Base-by-base conservation (phyloP, 768 basidiomycete genomes). In the Boletus reticuloceps region DNA sequence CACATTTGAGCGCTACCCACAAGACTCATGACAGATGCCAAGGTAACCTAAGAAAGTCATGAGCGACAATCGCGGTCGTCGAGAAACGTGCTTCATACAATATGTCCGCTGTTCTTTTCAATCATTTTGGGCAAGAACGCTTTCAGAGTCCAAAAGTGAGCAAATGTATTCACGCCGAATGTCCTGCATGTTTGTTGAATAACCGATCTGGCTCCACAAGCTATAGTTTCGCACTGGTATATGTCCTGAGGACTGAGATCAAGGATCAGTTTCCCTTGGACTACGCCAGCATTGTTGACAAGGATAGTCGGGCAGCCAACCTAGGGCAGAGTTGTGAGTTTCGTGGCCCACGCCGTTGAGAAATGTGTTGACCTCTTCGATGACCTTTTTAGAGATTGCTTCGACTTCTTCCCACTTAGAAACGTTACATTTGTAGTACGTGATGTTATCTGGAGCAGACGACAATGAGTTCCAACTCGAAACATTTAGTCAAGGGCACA, bases 211-310 rank as follows among this genome's bases (percentile, higher is more conserved):
- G 19, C 17, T 13, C 4, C 12, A 13, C 2, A 34, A 7, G 9
- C 29, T 25, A 94, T 89, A 0, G 88, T 90, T 62, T 94, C 64
- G 58, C 57, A 97, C 96, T 94, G 86, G 59, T 82, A 75, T 43
- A 98, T 71, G 64, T 99, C 96, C 50, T 83, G 79, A 6, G 88
- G 81, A 3, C 72, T 75, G 54, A 97, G 76, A 64, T 98, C 94
- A 13, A 95, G 73, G 32, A 99, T 74, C 3, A 86, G 73, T 63
- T 94, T 95, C 25, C 94, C 94, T 72, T 94, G 91, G 25, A 90
- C 91, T 54, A 97, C 85, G 19, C 95, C 97, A 0, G 96, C 97
- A 66, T 96, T 98, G 74, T 98, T 98, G 62, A 99, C 77, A 22
- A 99, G 74, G 38, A 98, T 80, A 0, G 97, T 97, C 0, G 91